Conservation (phyloP, 495 filamentous ascomycete species). For the Hyaloscypha hepaticicola region DNA sequence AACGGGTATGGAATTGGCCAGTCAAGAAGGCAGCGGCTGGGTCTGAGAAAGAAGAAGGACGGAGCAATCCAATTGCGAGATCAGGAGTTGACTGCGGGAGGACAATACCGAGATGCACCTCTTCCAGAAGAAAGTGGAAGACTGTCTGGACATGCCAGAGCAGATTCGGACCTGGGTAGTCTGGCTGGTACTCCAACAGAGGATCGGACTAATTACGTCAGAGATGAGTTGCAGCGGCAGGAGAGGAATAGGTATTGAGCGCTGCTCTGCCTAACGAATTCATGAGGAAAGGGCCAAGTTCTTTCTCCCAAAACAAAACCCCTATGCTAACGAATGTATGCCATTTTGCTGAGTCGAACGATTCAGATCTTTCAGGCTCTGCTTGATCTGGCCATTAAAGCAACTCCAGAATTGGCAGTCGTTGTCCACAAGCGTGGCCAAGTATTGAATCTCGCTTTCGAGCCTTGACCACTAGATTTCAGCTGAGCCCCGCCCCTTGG, state of each 20-base stretch:
- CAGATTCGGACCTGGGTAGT: constrained; percentile 25
- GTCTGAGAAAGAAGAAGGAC: constrained; percentile 21
- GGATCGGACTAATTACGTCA: constrained; percentile 16
- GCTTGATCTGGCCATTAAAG: too few relatives aligned
- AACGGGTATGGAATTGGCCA: constrained; percentile 24
- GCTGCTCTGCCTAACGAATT: neutral
- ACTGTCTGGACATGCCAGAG: constrained; percentile 1
- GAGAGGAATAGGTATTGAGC: constrained; percentile 8
- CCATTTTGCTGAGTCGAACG: too few relatives aligned
- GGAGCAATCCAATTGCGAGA: constrained; percentile 19
- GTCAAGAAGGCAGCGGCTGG: constrained; percentile 21
- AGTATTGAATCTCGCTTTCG: too few relatives aligned
- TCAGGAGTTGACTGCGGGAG: constrained; percentile 17
- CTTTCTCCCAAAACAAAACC: neutral
- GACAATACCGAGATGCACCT: constrained; percentile 23
- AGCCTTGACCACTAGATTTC: too few relatives aligned
- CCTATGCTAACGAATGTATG: too few relatives aligned
- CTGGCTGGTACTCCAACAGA: constrained; percentile 24
- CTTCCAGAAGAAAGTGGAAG: constrained; percentile 6
- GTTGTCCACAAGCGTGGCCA: too few relatives aligned
- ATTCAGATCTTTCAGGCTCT: too few relatives aligned
- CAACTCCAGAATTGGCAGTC: too few relatives aligned
- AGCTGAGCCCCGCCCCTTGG: too few relatives aligned
- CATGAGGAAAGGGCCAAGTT: neutral
- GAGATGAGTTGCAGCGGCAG: constrained; percentile 17